Evolutionary conservation across 306 rosid species (phyloP).

Genomic region (Vigna reflexopilosa): DNA sequence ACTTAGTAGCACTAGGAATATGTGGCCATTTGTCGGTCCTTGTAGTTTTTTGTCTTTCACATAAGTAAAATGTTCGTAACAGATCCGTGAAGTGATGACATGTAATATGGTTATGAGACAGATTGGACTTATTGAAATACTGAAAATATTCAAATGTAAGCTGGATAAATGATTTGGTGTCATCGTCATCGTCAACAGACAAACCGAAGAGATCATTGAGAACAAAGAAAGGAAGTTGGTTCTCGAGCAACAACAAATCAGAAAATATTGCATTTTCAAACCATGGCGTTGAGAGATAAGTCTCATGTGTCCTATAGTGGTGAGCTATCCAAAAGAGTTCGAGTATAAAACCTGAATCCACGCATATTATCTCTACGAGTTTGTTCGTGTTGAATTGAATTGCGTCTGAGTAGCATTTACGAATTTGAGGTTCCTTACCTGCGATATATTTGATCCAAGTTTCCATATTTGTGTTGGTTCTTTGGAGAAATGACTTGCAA

Average conservation of each 20-base stretch:
- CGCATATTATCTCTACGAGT: slow-evolving; percentile 34
- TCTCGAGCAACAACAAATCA: slow-evolving; percentile 46
- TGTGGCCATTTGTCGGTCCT: too few species aligned
- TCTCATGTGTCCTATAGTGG: too few species aligned
- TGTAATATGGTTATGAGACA: too few species aligned
- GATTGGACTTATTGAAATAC: neutral
- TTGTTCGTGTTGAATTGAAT: neutral
- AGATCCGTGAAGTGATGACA: slow-evolving; percentile 50
- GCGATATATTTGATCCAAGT: neutral
- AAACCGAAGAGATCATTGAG: neutral
- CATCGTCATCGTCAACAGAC: too few species aligned
- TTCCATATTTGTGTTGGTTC: neutral
- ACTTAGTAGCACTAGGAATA: slow-evolving; percentile 28
- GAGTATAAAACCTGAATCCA: slow-evolving; percentile 38
- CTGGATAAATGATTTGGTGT: slow-evolving; percentile 7
- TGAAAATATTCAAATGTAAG: slow-evolving; percentile 34
- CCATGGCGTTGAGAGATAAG: too few species aligned
- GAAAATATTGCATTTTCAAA: too few species aligned
- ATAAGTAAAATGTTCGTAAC: slow-evolving; percentile 31
- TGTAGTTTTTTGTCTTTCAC: too few species aligned
- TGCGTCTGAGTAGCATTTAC: neutral
- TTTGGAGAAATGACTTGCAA: slow-evolving; percentile 13
- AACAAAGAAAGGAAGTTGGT: slow-evolving; percentile 40
- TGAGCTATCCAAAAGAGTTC: slow-evolving; percentile 14
- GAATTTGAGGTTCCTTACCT: neutral